Evolutionary conservation across 2,329 filamentous ascomycete genomes (phyloP).

Genomic region (Dactylella cylindrospora): DNA sequence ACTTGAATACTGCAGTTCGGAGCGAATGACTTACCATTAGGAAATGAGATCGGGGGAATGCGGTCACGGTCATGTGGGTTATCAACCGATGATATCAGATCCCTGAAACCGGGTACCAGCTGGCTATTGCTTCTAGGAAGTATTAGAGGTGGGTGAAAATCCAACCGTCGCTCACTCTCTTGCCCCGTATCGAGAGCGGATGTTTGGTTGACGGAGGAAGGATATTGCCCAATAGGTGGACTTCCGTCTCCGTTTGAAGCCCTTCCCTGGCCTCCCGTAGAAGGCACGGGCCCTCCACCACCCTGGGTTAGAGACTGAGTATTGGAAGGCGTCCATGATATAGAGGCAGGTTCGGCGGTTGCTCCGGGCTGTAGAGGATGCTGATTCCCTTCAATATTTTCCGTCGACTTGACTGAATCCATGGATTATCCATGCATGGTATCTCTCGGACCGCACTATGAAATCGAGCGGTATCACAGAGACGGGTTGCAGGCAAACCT

Average conservation of each 20-base stretch:
- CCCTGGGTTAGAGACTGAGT: constrained; percentile 9
- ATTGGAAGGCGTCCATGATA: constrained; percentile 36
- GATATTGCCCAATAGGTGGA: too few relatives aligned
- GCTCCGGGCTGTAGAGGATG: too few relatives aligned
- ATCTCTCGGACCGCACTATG: too few relatives aligned
- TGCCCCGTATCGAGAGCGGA: constrained; percentile 10
- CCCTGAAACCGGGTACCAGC: constrained; percentile 28
- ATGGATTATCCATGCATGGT: too few relatives aligned
- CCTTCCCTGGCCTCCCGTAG: constrained; percentile 17
- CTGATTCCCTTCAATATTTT: too few relatives aligned
- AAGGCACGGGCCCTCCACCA: constrained; percentile 4
- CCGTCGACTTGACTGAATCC: too few relatives aligned
- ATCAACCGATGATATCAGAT: constrained; percentile 36
- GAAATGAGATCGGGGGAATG: constrained; percentile 29
- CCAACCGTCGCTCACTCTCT: constrained; percentile 10
- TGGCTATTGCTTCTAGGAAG: constrained; percentile 22
- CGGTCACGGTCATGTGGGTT: constrained; percentile 37
- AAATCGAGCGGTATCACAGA: too few relatives aligned
- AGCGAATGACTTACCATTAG: constrained; percentile 14
- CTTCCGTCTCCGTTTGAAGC: constrained; percentile 14
- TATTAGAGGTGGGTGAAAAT: constrained; percentile 22
- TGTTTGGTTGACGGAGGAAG: too few relatives aligned
- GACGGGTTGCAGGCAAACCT: too few relatives aligned
- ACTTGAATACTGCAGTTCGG: too few relatives aligned
- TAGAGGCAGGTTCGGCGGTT: constrained; percentile 1